These are phyloP conservation scores for Pisolithus albus DNA, from an alignment of 768 basidiomycete genomes.

Conservation along the genomic window DNA sequence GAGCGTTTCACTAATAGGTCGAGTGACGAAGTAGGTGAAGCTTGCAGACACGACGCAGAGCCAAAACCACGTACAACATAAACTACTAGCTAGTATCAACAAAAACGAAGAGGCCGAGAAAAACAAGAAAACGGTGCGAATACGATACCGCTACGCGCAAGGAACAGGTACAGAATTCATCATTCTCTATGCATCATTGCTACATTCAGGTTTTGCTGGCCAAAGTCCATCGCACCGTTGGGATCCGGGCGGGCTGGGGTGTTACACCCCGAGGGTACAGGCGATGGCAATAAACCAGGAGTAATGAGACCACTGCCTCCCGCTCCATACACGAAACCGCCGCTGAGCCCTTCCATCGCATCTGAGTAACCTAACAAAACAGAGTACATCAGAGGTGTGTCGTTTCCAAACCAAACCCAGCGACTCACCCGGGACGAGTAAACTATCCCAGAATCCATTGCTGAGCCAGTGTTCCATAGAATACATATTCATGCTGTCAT, in stretches of 20 bases:
- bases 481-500: conserved; percentile 41
- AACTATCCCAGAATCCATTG: conserved; percentile 80
- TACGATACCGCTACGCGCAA: conserved; percentile 2
- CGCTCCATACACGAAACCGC: conserved; percentile 80
- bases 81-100: neutral
- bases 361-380: conserved; percentile 64
- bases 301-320: conserved; percentile 82
- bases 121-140: neutral
- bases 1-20: too few relatives aligned
- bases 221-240: conserved; percentile 18
- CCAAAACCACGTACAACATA: neutral
- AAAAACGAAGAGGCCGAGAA: neutral
- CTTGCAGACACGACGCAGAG: neutral
- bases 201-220: conserved; percentile 20
- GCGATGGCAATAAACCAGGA: conserved; percentile 56
- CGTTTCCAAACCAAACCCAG: neutral
- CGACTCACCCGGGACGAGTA: conserved; percentile 73
- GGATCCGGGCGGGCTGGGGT: conserved; percentile 28
- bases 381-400: conserved; percentile 1
- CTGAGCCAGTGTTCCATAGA: conserved; percentile 82
- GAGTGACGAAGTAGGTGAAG: too few relatives aligned
- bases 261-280: conserved; percentile 49
- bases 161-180: conserved; percentile 4
- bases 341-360: conserved; percentile 74
- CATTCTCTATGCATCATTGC: conserved; percentile 22